Evolutionary conservation across 345 rosid genomes (phyloP).

Genomic region (Euclidium syriacum): DNA sequence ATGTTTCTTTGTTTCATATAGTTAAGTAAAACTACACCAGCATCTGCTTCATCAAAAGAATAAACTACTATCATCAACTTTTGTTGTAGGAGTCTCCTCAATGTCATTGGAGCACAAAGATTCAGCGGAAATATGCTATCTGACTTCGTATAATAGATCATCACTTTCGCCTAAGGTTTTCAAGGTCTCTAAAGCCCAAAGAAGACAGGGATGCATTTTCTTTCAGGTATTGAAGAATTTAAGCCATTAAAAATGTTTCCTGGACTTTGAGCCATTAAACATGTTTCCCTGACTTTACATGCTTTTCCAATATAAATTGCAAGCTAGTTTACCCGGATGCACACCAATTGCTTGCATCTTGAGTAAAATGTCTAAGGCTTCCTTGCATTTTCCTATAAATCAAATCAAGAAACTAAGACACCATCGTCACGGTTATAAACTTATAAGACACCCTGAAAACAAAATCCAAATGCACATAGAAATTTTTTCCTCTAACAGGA

Average conservation of each 20-base stretch:
- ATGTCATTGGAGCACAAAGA: constrained; percentile 4
- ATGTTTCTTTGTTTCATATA: constrained; percentile 29
- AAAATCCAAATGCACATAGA: background rate
- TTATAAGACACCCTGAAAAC: background rate
- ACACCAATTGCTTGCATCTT: constrained; percentile 65
- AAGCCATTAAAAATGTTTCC: no score
- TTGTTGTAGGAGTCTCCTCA: constrained; percentile 15
- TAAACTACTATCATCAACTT: constrained; percentile 30
- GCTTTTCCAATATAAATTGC: constrained; percentile 58
- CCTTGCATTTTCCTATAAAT: constrained; percentile 45
- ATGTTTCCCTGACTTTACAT: constrained; percentile 42
- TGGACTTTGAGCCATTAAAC: constrained; percentile 31
- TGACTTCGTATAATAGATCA: constrained; percentile 47
- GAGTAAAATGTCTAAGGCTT: constrained; percentile 50
- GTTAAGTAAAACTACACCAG: constrained; percentile 42
- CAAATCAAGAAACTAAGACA: constrained; percentile 1
- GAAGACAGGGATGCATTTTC: constrained; percentile 43
- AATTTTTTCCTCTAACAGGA: no score
- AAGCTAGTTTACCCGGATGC: constrained; percentile 67
- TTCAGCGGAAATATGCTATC: constrained; percentile 49
- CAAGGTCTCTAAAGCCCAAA: constrained; percentile 41
- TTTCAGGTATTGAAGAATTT: constrained; percentile 55
- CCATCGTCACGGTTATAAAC: background rate
- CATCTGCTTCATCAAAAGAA: constrained; percentile 48
- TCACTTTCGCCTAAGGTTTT: constrained; percentile 39